Conservation (phyloP, 177 flowering plant genomes). For the Vitis hybrid region DNA sequence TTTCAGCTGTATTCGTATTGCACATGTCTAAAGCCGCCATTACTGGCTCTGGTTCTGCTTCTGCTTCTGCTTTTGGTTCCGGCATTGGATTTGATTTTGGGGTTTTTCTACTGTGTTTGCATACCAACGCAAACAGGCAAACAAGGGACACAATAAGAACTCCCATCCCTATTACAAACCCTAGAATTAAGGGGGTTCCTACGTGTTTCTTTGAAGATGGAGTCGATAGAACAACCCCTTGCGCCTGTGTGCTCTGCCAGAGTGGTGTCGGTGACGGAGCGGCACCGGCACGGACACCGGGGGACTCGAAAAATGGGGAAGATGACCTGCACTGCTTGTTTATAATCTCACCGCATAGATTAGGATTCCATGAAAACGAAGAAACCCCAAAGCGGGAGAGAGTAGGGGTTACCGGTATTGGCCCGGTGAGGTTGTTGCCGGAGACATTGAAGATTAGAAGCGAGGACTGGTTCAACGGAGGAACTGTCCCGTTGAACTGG, state of each 20-base stretch:
- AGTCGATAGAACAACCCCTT: constrained; percentile 15
- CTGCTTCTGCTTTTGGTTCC: no score
- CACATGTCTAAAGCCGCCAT: not conserved
- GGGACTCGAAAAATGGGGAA: constrained; percentile 29
- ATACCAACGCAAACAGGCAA: constrained; percentile 7
- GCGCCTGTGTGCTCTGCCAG: constrained; percentile 21
- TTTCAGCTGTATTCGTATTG: not conserved
- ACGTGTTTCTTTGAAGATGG: constrained; percentile 17
- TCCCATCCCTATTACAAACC: constrained; percentile 18
- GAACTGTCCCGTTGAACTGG: constrained; percentile 34
- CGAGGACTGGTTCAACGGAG: constrained; percentile 33
- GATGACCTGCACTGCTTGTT: constrained; percentile 23
- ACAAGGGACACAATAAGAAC: constrained; percentile 9
- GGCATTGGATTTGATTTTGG: not conserved
- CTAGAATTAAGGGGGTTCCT: constrained; percentile 18
- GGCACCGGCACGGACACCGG: not conserved
- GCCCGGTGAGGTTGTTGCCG: constrained; percentile 36
- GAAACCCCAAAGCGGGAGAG: constrained; percentile 30
- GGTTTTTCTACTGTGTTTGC: not conserved
- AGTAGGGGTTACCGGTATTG: constrained; percentile 32
- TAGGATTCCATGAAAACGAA: constrained; percentile 29
- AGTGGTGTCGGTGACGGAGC: constrained; percentile 19
- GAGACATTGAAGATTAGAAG: constrained; percentile 42
- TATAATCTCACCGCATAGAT: constrained; percentile 39
- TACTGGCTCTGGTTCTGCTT: not conserved